Evolutionary conservation across 768 basidiomycete species (phyloP), one percentile per base, ranked within the genome.

Genomic region (Lentinus tigrinus): DNA sequence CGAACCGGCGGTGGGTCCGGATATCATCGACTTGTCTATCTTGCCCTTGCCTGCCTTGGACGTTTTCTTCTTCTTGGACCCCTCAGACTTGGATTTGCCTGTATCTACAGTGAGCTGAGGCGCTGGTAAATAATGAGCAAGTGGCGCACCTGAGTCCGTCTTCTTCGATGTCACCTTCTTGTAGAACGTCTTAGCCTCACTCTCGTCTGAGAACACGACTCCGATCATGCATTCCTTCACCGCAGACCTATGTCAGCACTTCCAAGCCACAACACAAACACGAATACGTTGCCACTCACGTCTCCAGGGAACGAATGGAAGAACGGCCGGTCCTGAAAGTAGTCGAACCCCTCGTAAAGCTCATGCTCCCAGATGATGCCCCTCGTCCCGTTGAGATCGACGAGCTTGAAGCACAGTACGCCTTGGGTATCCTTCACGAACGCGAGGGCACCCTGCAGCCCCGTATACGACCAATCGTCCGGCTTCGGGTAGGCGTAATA

Each of bases 331-430:
- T 98, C 96, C 67, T 89, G 81, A 67, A 83, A 76, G 69, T 93
- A 93, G 56, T 90, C 84, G 62, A 96, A 82, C 31, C 85, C 85
- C 24, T 88, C 79, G 65, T 94, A 96, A 4, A 98, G 73, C 70
- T 96, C 94, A 63, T 97, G 92, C 57, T 93, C 86, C 96, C 96
- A 99, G 42, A 94, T 84, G 21, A 95, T 82, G 4, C 93, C 94
- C 53, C 93, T 75, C 3, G 91, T 92, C 19, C 93, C 91, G 63
- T 79, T 74, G 17, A 97, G 67, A 72, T 98, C 96, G 3, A 98
- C 89, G 51, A 98, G 76, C 71, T 84, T 85, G 68, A 97, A 84
- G 68, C 79, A 79, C 38, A 85, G 76, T 4, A 78, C 77, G 26
- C 81, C 82, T 52, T 78, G 82, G 2, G 73, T 70, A 69, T 94